These are phyloP conservation scores for Notholithocarpus densiflorus DNA, from an alignment of 306 rosid genomes.

Conservation along the genomic window DNA sequence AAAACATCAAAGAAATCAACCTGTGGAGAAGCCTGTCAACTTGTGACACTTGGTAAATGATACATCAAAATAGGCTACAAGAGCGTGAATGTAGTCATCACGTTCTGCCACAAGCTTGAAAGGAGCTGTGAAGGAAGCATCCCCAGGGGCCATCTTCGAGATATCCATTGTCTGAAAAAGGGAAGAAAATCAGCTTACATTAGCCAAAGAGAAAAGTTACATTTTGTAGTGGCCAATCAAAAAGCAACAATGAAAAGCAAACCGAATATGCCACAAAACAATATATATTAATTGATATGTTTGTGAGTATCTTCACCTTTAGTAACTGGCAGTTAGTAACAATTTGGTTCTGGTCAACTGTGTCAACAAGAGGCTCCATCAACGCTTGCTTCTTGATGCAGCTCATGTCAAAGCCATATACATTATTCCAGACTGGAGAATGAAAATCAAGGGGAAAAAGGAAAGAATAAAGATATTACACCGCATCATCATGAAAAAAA, in stretches of 20 bases:
- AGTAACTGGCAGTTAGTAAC: conserved; percentile 88
- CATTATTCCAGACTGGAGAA: conserved; percentile 85
- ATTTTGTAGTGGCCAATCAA: background rate
- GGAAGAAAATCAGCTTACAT: conserved; percentile 22
- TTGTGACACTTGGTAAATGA: conserved; percentile 90
- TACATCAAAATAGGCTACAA: conserved; percentile 96
- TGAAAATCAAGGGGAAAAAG: conserved; percentile 12
- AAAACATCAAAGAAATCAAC: conserved; percentile 37
- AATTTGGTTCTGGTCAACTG: conserved; percentile 91
- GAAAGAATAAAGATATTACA: background rate
- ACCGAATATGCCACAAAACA: background rate
- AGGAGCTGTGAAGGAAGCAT: conserved; percentile 85
- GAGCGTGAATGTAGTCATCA: conserved; percentile 88
- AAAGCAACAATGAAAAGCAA: background rate
- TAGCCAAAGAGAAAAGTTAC: background rate
- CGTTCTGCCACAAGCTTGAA: conserved; percentile 90
- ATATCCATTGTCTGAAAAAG: conserved; percentile 89
- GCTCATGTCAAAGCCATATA: conserved; percentile 96
- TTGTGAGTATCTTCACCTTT: conserved; percentile 48
- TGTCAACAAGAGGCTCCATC: conserved; percentile 97
- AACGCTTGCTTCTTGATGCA: conserved; percentile 97
- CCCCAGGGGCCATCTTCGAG: conserved; percentile 94
- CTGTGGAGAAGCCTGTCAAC: conserved; percentile 94
- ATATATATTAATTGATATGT: background rate
- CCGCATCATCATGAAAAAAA: background rate